These are phyloP conservation scores for Suhomyces bolitotheri DNA, from an alignment of 1,139 yeast genomes.

Conservation along the genomic window DNA sequence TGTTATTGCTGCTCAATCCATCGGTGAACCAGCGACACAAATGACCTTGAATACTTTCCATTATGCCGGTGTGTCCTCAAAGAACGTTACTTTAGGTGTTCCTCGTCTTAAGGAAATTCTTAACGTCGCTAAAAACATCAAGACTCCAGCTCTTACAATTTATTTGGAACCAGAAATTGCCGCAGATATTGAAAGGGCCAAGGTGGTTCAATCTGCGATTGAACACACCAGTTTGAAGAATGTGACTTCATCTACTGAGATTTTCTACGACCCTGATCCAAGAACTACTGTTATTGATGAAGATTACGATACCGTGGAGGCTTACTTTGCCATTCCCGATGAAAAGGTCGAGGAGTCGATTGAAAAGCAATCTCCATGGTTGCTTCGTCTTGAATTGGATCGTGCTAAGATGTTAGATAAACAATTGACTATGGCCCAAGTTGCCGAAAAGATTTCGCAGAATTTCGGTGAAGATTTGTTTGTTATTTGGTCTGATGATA, in stretches of 20 bases:
- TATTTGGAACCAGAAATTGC: slow-evolving; percentile 81
- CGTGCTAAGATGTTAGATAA: slow-evolving; percentile 99
- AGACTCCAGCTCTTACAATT: slow-evolving; percentile 97
- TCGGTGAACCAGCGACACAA: slow-evolving; percentile 99
- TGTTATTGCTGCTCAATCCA: slow-evolving; percentile 97
- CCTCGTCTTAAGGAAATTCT: slow-evolving; percentile 99
- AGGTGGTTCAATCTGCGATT: slow-evolving; percentile 92
- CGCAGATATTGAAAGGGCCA: slow-evolving; percentile 87
- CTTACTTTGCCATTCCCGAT: slow-evolving; percentile 96
- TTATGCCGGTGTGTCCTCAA: slow-evolving; percentile 99
- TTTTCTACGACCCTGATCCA: slow-evolving; percentile 97
- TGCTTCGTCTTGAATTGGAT: slow-evolving; percentile 91
- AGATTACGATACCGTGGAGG: slow-evolving; percentile 95
- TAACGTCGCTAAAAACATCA: slow-evolving; percentile 96
- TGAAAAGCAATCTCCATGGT: slow-evolving; percentile 97
- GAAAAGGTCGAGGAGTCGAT: slow-evolving; percentile 93
- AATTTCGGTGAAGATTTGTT: slow-evolving; percentile 93
- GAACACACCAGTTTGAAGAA: slow-evolving; percentile 94
- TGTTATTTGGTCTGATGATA: slow-evolving; percentile 99
- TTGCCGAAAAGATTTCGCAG: slow-evolving; percentile 91
- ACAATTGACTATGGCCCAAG: slow-evolving; percentile 97
- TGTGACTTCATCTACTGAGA: slow-evolving; percentile 96
- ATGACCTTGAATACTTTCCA: slow-evolving; percentile 99
- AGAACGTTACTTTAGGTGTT: slow-evolving; percentile 98
- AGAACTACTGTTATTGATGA: slow-evolving; percentile 93